Evolutionary conservation across 192 early-diverging fungal species (phyloP).

Genomic region (Entomortierella beljakovae): DNA sequence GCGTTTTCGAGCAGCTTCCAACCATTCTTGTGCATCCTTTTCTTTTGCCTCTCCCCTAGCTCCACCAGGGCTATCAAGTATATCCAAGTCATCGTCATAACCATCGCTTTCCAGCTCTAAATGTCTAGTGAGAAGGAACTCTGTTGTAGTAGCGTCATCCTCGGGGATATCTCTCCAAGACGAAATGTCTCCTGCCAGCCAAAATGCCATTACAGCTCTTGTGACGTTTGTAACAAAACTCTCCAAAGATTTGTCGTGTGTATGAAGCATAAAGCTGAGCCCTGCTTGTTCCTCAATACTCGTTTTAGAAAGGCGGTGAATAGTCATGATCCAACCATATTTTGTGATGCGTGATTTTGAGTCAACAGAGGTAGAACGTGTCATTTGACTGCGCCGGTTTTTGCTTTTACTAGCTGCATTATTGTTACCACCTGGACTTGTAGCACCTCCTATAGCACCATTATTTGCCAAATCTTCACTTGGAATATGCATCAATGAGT

Average conservation of each 20-base stretch:
- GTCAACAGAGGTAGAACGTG: constrained; percentile 38
- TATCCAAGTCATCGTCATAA: constrained; percentile 6
- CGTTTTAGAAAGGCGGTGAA: constrained; percentile 45
- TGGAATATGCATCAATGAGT: constrained; percentile 27
- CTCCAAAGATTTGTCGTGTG: constrained; percentile 42
- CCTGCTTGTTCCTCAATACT: constrained; percentile 48
- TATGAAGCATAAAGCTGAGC: constrained; percentile 47
- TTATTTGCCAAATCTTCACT: constrained; percentile 5
- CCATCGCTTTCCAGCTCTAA: constrained; percentile 3
- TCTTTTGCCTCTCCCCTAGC: not conserved
- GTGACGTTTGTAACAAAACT: constrained; percentile 46
- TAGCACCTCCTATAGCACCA: not conserved
- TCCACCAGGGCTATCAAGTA: not conserved
- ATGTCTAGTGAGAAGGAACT: constrained; percentile 45
- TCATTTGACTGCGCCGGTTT: constrained; percentile 16
- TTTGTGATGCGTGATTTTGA: constrained; percentile 36
- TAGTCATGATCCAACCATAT: constrained; percentile 52
- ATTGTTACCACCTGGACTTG: not conserved
- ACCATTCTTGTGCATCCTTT: constrained; percentile 32
- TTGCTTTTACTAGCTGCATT: constrained; percentile 8
- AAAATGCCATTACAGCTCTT: constrained; percentile 46
- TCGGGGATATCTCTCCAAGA: constrained; percentile 44
- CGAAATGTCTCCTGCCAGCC: constrained; percentile 40
- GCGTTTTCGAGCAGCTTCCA: constrained; percentile 19
- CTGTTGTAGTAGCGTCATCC: constrained; percentile 23